phyloP scores from a whole-genome alignment of 1,139 yeast species.

The Saccharomyces hybrid region DNA sequence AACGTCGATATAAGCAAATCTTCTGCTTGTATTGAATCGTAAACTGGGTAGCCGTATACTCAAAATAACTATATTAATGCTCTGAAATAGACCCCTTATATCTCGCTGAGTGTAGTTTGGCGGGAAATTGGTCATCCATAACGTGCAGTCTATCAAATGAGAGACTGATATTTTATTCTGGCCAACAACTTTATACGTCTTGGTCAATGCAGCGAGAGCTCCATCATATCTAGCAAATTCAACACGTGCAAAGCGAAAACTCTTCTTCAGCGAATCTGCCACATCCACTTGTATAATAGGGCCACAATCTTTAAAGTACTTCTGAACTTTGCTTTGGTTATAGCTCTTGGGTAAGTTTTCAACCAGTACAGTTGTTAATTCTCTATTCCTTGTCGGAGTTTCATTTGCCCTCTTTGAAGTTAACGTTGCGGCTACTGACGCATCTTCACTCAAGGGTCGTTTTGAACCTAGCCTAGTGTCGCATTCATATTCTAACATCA shows the following conservation, averaged over 20 bases:
- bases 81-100: conserved; percentile 39
- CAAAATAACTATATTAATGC: conserved; percentile 39
- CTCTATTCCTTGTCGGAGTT: conserved; percentile 14
- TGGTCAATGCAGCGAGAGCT: conserved; percentile 55
- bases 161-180: conserved; percentile 41
- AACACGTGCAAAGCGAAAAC: conserved; percentile 37
- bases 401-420: neutral
- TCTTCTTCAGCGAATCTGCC: conserved; percentile 24
- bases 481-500: neutral
- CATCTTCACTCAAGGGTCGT: neutral
- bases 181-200: conserved; percentile 43
- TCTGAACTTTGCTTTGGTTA: conserved; percentile 31
- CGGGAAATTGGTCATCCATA: conserved; percentile 58
- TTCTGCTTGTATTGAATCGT: conserved; percentile 45
- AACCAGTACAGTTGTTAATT: conserved; percentile 25
- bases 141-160: conserved; percentile 28
- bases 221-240: conserved; percentile 50
- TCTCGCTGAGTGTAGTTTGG: conserved; percentile 42
- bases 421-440: neutral
- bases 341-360: conserved; percentile 29
- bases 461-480: neutral
- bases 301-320: conserved; percentile 60
- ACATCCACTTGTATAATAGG: conserved; percentile 35
- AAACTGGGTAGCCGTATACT: conserved; percentile 65
- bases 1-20: conserved; percentile 71